phyloP scores from a whole-genome alignment of 1,284 basidiomycete species.

The Ustilago sp. region DNA sequence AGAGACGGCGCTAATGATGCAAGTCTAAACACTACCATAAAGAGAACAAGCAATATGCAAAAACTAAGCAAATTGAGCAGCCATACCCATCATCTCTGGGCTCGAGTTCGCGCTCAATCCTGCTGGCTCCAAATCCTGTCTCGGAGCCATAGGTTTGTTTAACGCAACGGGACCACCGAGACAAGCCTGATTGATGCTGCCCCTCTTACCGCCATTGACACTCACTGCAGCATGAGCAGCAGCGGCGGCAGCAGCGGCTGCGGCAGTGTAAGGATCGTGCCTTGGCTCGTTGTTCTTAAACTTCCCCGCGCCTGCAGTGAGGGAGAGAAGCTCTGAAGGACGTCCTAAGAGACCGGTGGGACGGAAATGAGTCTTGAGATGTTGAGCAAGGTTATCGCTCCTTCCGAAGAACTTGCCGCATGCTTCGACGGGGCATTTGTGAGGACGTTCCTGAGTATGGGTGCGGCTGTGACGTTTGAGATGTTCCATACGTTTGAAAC shows the following conservation, averaged over 20 bases:
- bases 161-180: constrained; percentile 52
- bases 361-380: constrained; percentile 68
- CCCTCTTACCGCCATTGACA: constrained; percentile 30
- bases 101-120: constrained; percentile 44
- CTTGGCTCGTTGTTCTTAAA: constrained; percentile 46
- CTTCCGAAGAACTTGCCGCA: constrained; percentile 68
- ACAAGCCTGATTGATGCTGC: constrained; percentile 29
- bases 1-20: background rate
- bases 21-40: background rate
- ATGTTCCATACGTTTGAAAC: constrained; percentile 69
- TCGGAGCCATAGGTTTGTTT: constrained; percentile 36
- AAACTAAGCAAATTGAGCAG: constrained; percentile 25
- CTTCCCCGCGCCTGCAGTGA: constrained; percentile 42
- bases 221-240: constrained; percentile 49
- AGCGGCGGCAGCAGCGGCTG: constrained; percentile 54
- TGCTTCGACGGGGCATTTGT: constrained; percentile 65
- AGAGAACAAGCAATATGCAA: background rate
- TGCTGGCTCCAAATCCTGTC: constrained; percentile 33
- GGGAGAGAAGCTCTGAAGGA: constrained; percentile 45
- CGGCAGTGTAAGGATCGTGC: constrained; percentile 63
- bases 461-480: constrained; percentile 69
- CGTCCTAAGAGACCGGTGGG: constrained; percentile 55
- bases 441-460: constrained; percentile 67
- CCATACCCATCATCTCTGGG: constrained; percentile 17
- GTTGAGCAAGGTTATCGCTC: constrained; percentile 68